Evolutionary conservation across 768 basidiomycete genomes (phyloP), one percentile per base, ranked within the genome.

Genomic region (Pseudohyphozyma bogoriensis): DNA sequence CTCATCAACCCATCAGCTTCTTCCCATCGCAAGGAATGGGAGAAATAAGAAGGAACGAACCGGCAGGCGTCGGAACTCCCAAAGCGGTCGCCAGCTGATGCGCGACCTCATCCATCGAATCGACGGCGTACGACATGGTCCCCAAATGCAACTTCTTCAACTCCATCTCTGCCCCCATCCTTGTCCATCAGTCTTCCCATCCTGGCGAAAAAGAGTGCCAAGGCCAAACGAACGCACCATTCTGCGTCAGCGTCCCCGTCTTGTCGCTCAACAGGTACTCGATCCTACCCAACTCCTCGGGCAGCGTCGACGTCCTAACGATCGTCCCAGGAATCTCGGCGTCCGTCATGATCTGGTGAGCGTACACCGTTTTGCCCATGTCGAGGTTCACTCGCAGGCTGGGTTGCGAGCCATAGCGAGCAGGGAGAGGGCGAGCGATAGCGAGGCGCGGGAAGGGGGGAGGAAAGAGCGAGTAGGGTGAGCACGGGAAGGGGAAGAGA

Each of bases 321-420:
- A 97, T 95, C 6, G 95, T 95, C 50, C 84, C 83, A 6, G 91
- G 89, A 66, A 99, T 99, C 74, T 96, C 89, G 47, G 68, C 71
- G 75, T 97, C 95, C 54, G 82, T 85, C 85, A 92, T 90, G 58
- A 97, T 97, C 66, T 91, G 87, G 45, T 87, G 85, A 0, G 89
- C 91, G 69, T 99, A 99, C 45, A 97, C 87, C 1, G 92, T 97
- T 76, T 99, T 99, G 58, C 95, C 95, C 92, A 99, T 97, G 73
- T 99, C 95, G 55, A 99, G 80, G 69, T 99, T 99, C 55, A 99
- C 93, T n/a, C 95, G 87, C 57, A 99, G 77, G 79, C 92, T 96
- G 72, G 9, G 26, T 37, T 37, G 11, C 45, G 18, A 28, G 15
- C 37, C 22, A 47, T 28, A 7, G 26, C 51, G 12, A 52, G 37